Base-by-base conservation (phyloP, 2,329 filamentous ascomycete genomes). In the Anthostomella pinea region DNA sequence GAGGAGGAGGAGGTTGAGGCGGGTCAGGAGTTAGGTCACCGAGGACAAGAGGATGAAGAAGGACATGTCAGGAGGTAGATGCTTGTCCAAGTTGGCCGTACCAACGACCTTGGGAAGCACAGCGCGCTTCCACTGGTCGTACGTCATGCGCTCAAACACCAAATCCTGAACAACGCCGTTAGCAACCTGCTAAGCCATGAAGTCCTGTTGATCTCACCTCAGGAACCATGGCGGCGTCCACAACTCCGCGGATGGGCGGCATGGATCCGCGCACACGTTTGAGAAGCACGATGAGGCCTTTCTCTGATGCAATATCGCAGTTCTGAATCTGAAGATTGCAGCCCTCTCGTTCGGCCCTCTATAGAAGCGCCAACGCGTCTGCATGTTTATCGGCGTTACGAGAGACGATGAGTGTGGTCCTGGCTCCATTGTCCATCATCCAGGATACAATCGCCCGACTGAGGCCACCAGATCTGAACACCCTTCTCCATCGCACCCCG, bases 31-130 rank as follows among this genome's bases (percentile, higher is more conserved):
- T n/a, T n/a, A n/a, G n/a, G 52, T 48, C 1, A 63, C 42, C 0
- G 66, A 69, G 2, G 63, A 66, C 1, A 68, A 48, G 45, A 66
- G 56, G 25, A 67, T 40, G 39, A 68, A 69, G 52, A 69, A 69
- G 32, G 62, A 57, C 0, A 49, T 26, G 9, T n/a, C 10, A 2
- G 33, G 26, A n/a, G n/a, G n/a, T 3, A 46, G 30, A 10, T 28
- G 37, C 6, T 42, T 38, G 31, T 49, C 29, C 15, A 68, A 49
- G 29, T 59, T 45, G 15, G 8, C 10, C 3, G 23, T 45, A 30
- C 42, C 35, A 16, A 22, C 15, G 3, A 52, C 29, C 24, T 50
- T 52, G 20, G 46, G 34, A 5, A 10, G 18, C 3, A 48, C 7
- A 10, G 16, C 30, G 3, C 5, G 4, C 2, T 24, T 16, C 39